Base-by-base conservation (phyloP, 768 basidiomycete species). In the Boletus insuetus region DNA sequence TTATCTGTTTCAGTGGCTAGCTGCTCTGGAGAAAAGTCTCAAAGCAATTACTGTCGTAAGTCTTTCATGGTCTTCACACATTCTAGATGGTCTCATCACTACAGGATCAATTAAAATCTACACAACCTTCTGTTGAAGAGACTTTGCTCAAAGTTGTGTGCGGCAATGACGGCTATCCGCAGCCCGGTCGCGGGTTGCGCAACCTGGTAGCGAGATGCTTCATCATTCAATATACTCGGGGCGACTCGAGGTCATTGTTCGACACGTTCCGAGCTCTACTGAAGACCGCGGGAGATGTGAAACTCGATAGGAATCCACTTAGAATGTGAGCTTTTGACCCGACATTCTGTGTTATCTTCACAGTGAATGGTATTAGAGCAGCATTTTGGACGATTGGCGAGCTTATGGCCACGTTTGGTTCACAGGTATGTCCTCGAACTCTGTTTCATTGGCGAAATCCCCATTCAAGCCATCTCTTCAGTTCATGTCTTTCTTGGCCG, bases 401-500 rank as follows among this genome's bases (percentile, higher is more conserved):
- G 67, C 71, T 98, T 9, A 98, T 98, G 90, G 81, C 75, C 26
- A 77, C 76, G 7, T 91, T 87, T 66, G 96, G 96, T 6, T 78
- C 86, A 6, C 91, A 97, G 75, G 94, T 90, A 67, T 52, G 86
- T 64, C 14, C 17, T n/a, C 35, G 39, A 16, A 17, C 6, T 35
- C 32, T 42, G n/a, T 43, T 41, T 22, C 10, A 13, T 26, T 24
- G 29, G n/a, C 44, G 39, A 51, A 8, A 6, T 29, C 39, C 44
- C 17, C 29, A 17, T 44, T 49, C 41, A 20, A 56, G n/a, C 40
- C 12, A 35, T 37, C 17, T 29, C 32, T 46, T 2, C 58, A 98
- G 92, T 85, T 94, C 68, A 96, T 98, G 94, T 97, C 94, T 0
- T 89, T 94, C 62, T 88, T 95, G 84, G 81, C 86, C 29, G 96